phyloP scores from a whole-genome alignment of 306 rosid species.

The Lithocarpus polystachyus region DNA sequence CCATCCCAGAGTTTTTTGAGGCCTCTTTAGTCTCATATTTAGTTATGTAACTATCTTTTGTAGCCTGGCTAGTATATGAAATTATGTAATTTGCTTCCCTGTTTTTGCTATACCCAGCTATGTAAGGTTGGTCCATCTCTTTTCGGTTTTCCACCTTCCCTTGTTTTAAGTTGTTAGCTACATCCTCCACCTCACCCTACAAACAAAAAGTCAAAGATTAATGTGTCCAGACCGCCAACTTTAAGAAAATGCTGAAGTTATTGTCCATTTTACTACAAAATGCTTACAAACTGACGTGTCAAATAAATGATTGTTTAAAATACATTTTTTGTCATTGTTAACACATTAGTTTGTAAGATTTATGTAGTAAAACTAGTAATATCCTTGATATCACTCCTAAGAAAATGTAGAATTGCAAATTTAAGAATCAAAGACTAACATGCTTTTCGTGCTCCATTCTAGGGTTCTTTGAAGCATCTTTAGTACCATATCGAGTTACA shows the following conservation, averaged over 20 bases:
- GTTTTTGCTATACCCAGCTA: not conserved
- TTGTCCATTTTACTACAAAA: too few relatives aligned
- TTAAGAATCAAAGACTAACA: not conserved
- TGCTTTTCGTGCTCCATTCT: not conserved
- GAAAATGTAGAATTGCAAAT: not conserved
- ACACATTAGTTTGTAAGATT: too few relatives aligned
- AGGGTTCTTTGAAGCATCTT: not conserved
- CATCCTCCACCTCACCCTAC: conserved; percentile 8
- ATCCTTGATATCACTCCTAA: too few relatives aligned
- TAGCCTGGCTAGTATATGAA: not conserved
- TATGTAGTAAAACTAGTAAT: too few relatives aligned
- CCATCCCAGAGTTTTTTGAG: not conserved
- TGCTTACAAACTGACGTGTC: too few relatives aligned
- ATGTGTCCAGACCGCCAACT: not conserved
- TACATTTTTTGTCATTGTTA: too few relatives aligned
- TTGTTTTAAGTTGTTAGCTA: conserved; percentile 12
- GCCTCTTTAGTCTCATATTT: not conserved
- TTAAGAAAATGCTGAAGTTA: too few relatives aligned
- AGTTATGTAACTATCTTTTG: not conserved
- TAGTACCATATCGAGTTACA: not conserved
- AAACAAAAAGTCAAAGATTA: not conserved
- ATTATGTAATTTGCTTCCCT: not conserved
- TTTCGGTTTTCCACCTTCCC: not conserved
- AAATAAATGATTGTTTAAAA: too few relatives aligned
- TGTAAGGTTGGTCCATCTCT: not conserved